A percentile compares a stretch with the other conserved stretches of the same genome.
phyloP scores from a whole-genome alignment of 2,329 filamentous ascomycete species.

The Orbilia ellipsospora region DNA sequence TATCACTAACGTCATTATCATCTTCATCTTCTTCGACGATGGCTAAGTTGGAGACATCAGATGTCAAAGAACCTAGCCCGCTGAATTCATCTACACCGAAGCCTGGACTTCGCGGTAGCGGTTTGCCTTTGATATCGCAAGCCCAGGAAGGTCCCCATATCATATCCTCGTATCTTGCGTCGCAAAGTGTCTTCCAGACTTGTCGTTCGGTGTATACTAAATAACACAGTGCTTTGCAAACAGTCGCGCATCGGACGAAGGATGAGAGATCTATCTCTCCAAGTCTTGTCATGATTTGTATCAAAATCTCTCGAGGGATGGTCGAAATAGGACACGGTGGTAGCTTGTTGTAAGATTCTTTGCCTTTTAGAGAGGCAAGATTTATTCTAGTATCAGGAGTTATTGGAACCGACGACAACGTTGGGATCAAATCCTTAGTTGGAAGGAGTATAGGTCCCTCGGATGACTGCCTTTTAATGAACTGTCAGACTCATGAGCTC shows the following conservation, averaged over 20 bases:
- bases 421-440: slow-evolving; percentile 34
- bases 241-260: slow-evolving; percentile 78
- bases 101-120: slow-evolving; percentile 6
- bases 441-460: slow-evolving; percentile 21
- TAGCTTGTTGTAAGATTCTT: slow-evolving; percentile 67
- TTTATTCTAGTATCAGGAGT: slow-evolving; percentile 32
- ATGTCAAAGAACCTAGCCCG: slow-evolving; percentile 11
- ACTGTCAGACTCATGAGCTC: neutral
- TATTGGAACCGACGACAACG: slow-evolving; percentile 29
- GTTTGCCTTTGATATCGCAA: slow-evolving; percentile 70
- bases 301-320: slow-evolving; percentile 84
- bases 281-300: slow-evolving; percentile 79
- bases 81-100: slow-evolving; percentile 22
- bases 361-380: slow-evolving; percentile 45
- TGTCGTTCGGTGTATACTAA: slow-evolving; percentile 84
- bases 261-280: slow-evolving; percentile 79
- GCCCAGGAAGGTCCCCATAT: slow-evolving; percentile 83
- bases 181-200: slow-evolving; percentile 83
- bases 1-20: slow-evolving; percentile 58
- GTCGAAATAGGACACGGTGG: slow-evolving; percentile 81
- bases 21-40: slow-evolving; percentile 46
- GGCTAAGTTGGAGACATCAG: slow-evolving; percentile 18
- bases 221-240: slow-evolving; percentile 88
- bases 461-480: neutral
- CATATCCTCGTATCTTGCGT: slow-evolving; percentile 72